Conservation (phyloP, 2,329 filamentous ascomycete species). For the Cadophora gregata region DNA sequence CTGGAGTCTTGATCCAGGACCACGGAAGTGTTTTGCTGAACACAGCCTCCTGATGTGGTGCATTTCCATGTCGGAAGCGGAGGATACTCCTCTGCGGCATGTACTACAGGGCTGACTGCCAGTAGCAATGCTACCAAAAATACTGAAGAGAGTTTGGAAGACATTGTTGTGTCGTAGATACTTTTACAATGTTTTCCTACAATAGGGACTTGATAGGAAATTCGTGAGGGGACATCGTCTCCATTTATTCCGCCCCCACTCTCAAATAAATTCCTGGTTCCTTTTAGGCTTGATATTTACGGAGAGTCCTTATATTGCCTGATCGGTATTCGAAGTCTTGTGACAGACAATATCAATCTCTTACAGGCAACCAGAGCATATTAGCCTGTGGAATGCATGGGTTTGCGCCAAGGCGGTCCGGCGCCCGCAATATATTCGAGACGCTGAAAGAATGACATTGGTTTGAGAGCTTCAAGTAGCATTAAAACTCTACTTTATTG, state of each 20-base stretch:
- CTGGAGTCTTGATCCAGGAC: conserved; percentile 54
- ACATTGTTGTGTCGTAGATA: conserved; percentile 18
- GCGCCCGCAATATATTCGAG: too few relatives aligned
- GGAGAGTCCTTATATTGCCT: background rate
- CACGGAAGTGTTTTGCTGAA: conserved; percentile 53
- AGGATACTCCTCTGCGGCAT: conserved; percentile 53
- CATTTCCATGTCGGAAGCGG: conserved; percentile 58
- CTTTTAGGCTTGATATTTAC: conserved; percentile 26
- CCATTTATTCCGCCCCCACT: background rate
- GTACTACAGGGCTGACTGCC: background rate
- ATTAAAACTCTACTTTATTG: background rate
- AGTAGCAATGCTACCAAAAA: conserved; percentile 21
- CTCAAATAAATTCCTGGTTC: background rate
- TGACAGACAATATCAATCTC: too few relatives aligned
- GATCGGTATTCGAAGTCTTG: too few relatives aligned
- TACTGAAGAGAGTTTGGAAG: conserved; percentile 23
- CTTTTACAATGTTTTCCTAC: background rate
- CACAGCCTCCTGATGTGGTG: conserved; percentile 56
- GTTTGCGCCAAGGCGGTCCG: too few relatives aligned
- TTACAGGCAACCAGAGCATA: too few relatives aligned
- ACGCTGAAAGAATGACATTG: too few relatives aligned
- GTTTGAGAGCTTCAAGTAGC: too few relatives aligned
- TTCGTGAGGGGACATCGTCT: too few relatives aligned
- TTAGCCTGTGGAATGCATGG: too few relatives aligned
- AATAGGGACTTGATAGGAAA: too few relatives aligned